phyloP scores from a whole-genome alignment of 306 rosid genomes.

The Ochetophila trinervis region DNA sequence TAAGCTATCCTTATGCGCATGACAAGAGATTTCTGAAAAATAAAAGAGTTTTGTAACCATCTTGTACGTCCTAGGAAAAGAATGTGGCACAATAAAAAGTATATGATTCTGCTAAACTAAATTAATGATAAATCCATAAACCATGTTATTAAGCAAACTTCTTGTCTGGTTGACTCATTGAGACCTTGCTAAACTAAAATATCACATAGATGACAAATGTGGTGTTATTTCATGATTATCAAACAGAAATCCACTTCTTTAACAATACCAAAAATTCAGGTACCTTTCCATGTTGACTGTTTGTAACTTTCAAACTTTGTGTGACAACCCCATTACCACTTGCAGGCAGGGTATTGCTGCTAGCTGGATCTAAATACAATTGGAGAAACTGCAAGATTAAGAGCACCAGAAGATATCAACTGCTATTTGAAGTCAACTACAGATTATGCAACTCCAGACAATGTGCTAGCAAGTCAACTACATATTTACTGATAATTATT shows the following conservation, averaged over 20 bases:
- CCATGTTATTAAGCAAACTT: no score
- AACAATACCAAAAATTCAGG: conserved; percentile 2
- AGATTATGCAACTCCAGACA: conserved; percentile 9
- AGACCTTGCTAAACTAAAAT: no score
- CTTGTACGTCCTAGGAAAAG: conserved; percentile 3
- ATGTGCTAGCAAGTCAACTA: conserved; percentile 24
- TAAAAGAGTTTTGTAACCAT: conserved; percentile 15
- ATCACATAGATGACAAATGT: no score
- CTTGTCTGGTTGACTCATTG: no score
- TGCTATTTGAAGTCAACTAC: conserved; percentile 7
- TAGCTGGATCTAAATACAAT: conserved; percentile 91
- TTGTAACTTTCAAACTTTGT: conserved; percentile 81
- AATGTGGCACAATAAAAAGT: neutral
- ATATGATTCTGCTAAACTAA: neutral
- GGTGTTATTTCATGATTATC: no score
- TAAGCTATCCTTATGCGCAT: conserved; percentile 96
- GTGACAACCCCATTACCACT: conserved; percentile 68
- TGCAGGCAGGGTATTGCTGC: conserved; percentile 67
- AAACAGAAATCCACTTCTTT: neutral
- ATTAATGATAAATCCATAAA: neutral
- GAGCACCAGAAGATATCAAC: conserved; percentile 34
- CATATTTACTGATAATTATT: neutral
- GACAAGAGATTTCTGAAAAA: conserved; percentile 88
- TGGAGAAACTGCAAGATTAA: conserved; percentile 80
- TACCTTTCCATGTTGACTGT: conserved; percentile 98